A percentile compares a stretch with the other conserved stretches of the same genome.
These are phyloP conservation scores for Diplodia scrobiculata DNA, from an alignment of 2,329 filamentous ascomycete genomes.

Conservation along the genomic window DNA sequence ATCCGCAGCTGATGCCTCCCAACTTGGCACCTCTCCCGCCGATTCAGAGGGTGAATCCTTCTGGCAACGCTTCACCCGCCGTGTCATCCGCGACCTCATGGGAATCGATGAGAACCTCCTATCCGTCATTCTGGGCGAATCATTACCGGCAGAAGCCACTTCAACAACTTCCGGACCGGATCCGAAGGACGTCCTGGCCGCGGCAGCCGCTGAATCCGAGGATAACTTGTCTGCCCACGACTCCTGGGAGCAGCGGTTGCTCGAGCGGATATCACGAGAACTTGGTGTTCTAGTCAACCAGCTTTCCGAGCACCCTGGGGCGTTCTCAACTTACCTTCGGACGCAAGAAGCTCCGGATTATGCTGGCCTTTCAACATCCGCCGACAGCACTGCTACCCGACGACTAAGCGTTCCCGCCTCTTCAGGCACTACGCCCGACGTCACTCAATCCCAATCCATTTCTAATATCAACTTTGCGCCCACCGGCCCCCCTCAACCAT, in stretches of 20 bases:
- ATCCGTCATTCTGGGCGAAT: constrained; percentile 83
- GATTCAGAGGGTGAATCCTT: constrained; percentile 65
- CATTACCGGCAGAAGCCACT: constrained; percentile 57
- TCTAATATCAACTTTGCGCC: constrained; percentile 53
- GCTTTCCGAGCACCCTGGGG: constrained; percentile 81
- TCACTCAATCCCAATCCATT: constrained; percentile 16
- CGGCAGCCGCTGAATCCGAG: constrained; percentile 37
- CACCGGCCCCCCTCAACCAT: constrained; percentile 45
- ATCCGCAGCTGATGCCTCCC: constrained; percentile 43
- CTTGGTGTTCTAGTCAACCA: constrained; percentile 81
- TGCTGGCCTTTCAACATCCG: constrained; percentile 62
- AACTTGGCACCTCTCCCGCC: constrained; percentile 40
- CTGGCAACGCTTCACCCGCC: constrained; percentile 78
- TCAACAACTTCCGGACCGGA: constrained; percentile 20
- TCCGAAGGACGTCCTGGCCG: constrained; percentile 34
- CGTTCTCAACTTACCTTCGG: constrained; percentile 78
- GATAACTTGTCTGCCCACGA: constrained; percentile 39
- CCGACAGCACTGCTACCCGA: constrained; percentile 28
- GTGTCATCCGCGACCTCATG: constrained; percentile 84
- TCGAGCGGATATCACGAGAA: constrained; percentile 84
- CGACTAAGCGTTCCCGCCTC: constrained; percentile 33
- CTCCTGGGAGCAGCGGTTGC: constrained; percentile 72
- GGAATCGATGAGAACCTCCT: constrained; percentile 86
- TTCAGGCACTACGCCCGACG: constrained; percentile 32
- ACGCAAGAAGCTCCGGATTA: constrained; percentile 66